Base-by-base conservation (phyloP, 331 rosid species). In the Malus hybrid region DNA sequence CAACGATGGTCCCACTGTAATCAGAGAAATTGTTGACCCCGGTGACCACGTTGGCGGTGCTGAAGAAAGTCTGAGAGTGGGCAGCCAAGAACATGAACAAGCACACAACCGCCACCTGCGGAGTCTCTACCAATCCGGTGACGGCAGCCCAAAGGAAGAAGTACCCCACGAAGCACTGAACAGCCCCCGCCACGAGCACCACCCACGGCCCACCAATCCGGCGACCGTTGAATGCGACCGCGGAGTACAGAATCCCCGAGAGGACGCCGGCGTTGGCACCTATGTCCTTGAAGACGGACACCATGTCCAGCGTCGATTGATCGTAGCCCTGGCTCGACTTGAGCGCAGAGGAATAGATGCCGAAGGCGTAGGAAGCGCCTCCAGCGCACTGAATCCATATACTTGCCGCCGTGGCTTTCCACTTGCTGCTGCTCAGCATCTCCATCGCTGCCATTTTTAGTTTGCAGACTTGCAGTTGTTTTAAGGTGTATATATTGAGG, bases 261-360 rank as follows among this genome's bases (percentile, higher is more conserved):
- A 94, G 85, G 63, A 90, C 46, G 54, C 99, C 99, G 42, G 88
- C 89, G 84, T 87, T 94, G 34, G 93, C 97, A 1, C 97, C 99
- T 66, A 94, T 84, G 82, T 94, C 99, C 36, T 94, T 92, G 93
- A 92, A 94, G 71, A 94, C 97, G 34, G 97, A 92, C 18, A 94
- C 96, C 46, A 91, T 87, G 80, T 92, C 96, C 73, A 94, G 95
- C 2, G 96, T 89, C 56, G 96, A 92, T 76, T 94, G 99, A 22
- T 89, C 88, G 79, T 94, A 94, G 69, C 83, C 81, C 46, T 94
- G 97, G 16, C 84, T 65, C 32, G 99, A 86, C 73, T 94, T 94
- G 78, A 94, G 96, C 0, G 79, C 78, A 0, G 93, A 65, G 48
- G 99, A 94, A 81, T 94, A 92, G 81, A 94, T 86, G 83, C 93